Evolutionary conservation across 1,139 yeast species (phyloP), one percentile per base, ranked within the genome.

Genomic region (Geotrichum siamense): DNA sequence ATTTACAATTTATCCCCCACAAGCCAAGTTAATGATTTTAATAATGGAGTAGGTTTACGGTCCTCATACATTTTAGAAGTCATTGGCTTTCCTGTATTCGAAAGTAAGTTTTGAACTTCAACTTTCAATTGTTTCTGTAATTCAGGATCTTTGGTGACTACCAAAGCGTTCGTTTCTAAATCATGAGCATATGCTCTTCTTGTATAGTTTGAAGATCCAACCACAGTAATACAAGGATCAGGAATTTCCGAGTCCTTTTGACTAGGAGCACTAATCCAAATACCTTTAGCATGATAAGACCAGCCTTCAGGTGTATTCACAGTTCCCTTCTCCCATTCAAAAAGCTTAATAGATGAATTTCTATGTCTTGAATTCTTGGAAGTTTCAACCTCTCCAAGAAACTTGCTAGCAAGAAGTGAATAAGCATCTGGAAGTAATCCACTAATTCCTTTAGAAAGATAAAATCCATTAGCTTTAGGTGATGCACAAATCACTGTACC

Each of bases 281-380:
- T 68, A 0, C 99, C 99, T 60, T 91, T 91, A n/a, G 98, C 98
- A 59, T 91, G 99, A 61, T 91, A 91, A 0, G 96, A 85, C 98
- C 98, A 91, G 1, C 98, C 97, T 27, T 70, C 75, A 0, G 79
- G 75, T 10, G 84, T 75, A 56, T 86, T 86, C 6, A 87, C 95
- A 1, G 77, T 67, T 1, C 98, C 98, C 41, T 75, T 76, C 57
- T 76, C 76, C 98, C 98, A 93, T 62, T 91, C 97, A 47, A 69
- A 72, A 31, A 91, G 67, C 13, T 69, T 64, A 27, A 89, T 76
- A 3, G 28, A 23, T 2, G 48, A 38, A 19, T 30, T 33, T 6
- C 39, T 25, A 20, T 27, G 42, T 15, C 48, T 26, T 10, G 29
- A 26, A 20, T 12, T 20, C 10, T 40, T 32, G 17, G 69, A 57